Evolutionary conservation across 805 yeast genomes (phyloP).

Genomic region (Debaryomyces prosopidis): DNA sequence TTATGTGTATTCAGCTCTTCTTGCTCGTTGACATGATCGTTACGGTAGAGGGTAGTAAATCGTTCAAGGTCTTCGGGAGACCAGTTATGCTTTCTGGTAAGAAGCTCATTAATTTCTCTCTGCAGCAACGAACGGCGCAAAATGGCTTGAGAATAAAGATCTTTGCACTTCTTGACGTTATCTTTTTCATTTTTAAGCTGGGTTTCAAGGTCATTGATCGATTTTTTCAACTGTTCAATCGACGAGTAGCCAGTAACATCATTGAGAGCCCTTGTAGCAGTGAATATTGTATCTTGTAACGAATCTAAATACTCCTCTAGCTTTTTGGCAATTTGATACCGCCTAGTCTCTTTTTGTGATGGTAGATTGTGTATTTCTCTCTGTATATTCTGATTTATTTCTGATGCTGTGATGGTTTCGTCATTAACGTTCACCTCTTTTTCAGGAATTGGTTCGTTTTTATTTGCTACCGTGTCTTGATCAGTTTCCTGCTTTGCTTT

Average conservation of each 20-base stretch:
- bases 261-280: conserved; percentile 70
- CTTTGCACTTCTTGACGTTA: conserved; percentile 50
- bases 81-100: conserved; percentile 88
- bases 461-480: conserved; percentile 34
- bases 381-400: conserved; percentile 8
- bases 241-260: conserved; percentile 90
- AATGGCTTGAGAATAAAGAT: conserved; percentile 58
- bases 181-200: conserved; percentile 50
- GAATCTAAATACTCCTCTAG: conserved; percentile 54
- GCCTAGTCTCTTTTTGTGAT: conserved; percentile 42
- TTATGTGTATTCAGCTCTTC: conserved; percentile 53
- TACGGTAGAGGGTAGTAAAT: conserved; percentile 78
- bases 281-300: conserved; percentile 54
- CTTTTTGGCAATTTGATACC: conserved; percentile 38
- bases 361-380: conserved; percentile 40
- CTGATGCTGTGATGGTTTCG: not conserved
- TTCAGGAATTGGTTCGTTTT: conserved; percentile 18
- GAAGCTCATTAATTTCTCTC: conserved; percentile 78
- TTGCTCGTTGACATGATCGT: conserved; percentile 74
- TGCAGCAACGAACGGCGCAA: conserved; percentile 69
- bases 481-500: conserved; percentile 21
- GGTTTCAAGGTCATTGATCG: conserved; percentile 58
- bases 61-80: conserved; percentile 72
- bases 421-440: not conserved
- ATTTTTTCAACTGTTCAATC: conserved; percentile 67